A percentile compares a stretch with the other conserved stretches of the same genome.
Conservation (phyloP, 2,329 filamentous ascomycete species). For the Alternaria arborescens region DNA sequence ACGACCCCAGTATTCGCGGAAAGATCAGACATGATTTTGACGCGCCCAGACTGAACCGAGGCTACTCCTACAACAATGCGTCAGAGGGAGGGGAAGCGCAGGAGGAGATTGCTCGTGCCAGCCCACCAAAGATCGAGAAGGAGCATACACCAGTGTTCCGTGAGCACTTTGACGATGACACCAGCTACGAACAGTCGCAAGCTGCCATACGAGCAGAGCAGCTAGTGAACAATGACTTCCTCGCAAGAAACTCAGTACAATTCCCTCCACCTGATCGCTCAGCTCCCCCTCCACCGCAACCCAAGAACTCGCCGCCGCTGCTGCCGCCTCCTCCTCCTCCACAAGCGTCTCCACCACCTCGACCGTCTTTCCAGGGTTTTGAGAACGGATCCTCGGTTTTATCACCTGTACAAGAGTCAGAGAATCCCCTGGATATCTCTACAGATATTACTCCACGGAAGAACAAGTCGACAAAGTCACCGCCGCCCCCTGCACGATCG, state of each 20-base stretch:
- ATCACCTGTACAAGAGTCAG: conserved; percentile 47
- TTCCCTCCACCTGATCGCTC: conserved; percentile 37
- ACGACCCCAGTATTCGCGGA: conserved; percentile 69
- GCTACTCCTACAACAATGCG: conserved; percentile 47
- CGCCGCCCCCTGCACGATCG: conserved; percentile 46
- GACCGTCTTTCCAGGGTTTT: conserved; percentile 27
- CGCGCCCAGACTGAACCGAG: conserved; percentile 62
- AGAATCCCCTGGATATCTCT: conserved; percentile 35
- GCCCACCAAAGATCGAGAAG: conserved; percentile 49
- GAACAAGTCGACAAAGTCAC: conserved; percentile 48
- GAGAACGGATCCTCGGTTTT: conserved; percentile 38
- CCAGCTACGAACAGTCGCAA: conserved; percentile 50
- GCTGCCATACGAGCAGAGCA: conserved; percentile 58
- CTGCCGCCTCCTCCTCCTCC: conserved; percentile 15
- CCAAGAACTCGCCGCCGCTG: conserved; percentile 25
- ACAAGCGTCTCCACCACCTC: conserved; percentile 18
- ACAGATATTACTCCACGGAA: conserved; percentile 41
- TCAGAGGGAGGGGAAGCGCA: conserved; percentile 31
- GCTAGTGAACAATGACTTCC: conserved; percentile 58
- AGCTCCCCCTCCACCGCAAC: conserved; percentile 24
- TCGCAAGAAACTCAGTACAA: conserved; percentile 54
- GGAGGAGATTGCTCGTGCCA: conserved; percentile 36
- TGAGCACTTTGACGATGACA: conserved; percentile 67
- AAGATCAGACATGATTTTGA: conserved; percentile 72
- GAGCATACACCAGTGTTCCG: conserved; percentile 67